phyloP scores from a whole-genome alignment of 202 grass and related monocot species.

The Cymbopogon flexuosus region DNA sequence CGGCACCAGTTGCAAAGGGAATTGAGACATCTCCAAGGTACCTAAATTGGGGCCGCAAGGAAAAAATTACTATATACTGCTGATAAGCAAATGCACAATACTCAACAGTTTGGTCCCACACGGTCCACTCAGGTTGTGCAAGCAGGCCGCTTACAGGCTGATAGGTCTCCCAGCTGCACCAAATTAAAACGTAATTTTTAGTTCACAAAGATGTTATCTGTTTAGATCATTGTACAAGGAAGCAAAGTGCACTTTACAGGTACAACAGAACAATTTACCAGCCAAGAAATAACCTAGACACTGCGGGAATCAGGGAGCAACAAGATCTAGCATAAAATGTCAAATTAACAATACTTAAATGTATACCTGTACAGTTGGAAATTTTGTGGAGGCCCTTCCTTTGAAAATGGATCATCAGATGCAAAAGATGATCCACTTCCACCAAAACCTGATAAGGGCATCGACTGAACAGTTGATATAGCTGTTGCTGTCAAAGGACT shows the following conservation, averaged over 20 bases:
- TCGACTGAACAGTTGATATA: conserved; percentile 90
- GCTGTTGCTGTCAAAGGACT: conserved; percentile 74
- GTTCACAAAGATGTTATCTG: conserved; percentile 1
- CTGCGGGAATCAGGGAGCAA: neutral
- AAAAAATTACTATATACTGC: conserved; percentile 94
- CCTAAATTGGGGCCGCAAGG: conserved; percentile 89
- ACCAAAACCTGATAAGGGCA: conserved; percentile 92
- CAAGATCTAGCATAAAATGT: neutral
- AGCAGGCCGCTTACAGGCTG: conserved; percentile 87
- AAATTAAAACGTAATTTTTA: conserved; percentile 24
- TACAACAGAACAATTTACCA: neutral
- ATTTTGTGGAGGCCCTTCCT: conserved; percentile 83
- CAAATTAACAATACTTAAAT: conserved; percentile 17
- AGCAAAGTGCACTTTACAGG: neutral
- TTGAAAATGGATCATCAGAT: conserved; percentile 85
- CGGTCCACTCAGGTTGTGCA: conserved; percentile 88
- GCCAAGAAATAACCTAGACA: conserved; percentile 19
- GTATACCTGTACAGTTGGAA: conserved; percentile 95
- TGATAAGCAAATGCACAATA: conserved; percentile 98
- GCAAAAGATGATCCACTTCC: conserved; percentile 84
- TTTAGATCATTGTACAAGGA: conserved; percentile 4
- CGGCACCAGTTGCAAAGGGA: conserved; percentile 92
- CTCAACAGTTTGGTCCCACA: conserved; percentile 97
- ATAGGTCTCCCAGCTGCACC: conserved; percentile 94
- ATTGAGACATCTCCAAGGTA: conserved; percentile 97